Conservation (phyloP, 208 protist genomes). For the Trypanosoma mega region DNA sequence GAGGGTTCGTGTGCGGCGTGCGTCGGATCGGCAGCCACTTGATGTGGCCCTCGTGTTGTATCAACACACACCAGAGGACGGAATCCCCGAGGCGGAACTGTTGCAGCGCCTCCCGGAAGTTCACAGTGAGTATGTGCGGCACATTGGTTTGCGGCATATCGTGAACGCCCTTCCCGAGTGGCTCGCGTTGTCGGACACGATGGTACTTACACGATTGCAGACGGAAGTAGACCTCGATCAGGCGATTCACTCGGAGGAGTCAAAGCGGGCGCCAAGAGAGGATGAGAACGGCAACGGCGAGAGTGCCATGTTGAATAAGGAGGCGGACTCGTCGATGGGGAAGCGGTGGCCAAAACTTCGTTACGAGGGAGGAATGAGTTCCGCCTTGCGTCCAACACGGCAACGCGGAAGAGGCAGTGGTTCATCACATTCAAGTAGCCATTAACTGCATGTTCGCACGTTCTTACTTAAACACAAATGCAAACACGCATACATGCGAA, state of each 20-base stretch:
- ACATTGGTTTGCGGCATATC: constrained; percentile 41
- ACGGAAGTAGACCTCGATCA: constrained; percentile 43
- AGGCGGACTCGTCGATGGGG: constrained; percentile 15
- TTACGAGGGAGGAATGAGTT: constrained; percentile 31
- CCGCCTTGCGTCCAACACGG: background rate
- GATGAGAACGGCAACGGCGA: background rate
- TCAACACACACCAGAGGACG: constrained; percentile 36
- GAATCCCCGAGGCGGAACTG: constrained; percentile 26
- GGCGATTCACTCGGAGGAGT: constrained; percentile 32
- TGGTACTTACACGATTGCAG: constrained; percentile 21
- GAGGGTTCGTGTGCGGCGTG: constrained; percentile 55
- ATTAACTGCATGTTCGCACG: no score
- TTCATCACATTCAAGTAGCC: background rate
- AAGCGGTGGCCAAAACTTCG: constrained; percentile 20
- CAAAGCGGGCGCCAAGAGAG: constrained; percentile 3
- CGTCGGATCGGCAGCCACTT: constrained; percentile 61
- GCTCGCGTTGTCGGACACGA: constrained; percentile 34
- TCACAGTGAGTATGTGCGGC: constrained; percentile 32
- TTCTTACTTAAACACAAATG: no score
- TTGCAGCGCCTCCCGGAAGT: constrained; percentile 35
- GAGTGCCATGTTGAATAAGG: no score
- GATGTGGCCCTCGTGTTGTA: constrained; percentile 64
- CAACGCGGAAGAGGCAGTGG: background rate
- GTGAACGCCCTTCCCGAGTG: constrained; percentile 51
- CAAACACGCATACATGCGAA: constrained; percentile 1